phyloP scores from a whole-genome alignment of 352 stramenopile genomes.

The Phytophthora syringae region DNA sequence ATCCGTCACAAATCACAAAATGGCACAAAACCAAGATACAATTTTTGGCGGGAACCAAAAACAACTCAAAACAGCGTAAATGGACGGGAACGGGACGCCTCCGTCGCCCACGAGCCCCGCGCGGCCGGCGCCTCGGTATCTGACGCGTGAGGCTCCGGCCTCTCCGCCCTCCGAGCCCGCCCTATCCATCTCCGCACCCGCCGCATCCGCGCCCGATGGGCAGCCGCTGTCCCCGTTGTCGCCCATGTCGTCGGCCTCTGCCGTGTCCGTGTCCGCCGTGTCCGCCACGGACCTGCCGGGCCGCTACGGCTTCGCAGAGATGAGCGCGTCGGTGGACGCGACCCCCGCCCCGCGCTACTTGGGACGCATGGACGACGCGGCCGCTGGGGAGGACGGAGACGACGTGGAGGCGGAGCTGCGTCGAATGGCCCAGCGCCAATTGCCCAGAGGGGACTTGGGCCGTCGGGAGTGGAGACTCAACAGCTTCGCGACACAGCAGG shows the following conservation, averaged over 20 bases:
- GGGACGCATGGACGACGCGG: constrained; percentile 38
- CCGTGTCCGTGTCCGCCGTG: constrained; percentile 79
- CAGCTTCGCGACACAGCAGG: constrained; percentile 43
- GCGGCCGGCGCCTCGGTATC: constrained; percentile 48
- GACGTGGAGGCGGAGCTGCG: constrained; percentile 81
- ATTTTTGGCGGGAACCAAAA: constrained; percentile 29
- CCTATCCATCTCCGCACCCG: constrained; percentile 17
- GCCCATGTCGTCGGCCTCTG: constrained; percentile 70
- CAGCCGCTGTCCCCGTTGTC: constrained; percentile 44
- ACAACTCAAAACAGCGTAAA: constrained; percentile 4
- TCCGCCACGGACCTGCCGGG: constrained; percentile 75
- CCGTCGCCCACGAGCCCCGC: constrained; percentile 60
- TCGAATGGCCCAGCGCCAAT: constrained; percentile 77
- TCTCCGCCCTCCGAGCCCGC: constrained; percentile 17
- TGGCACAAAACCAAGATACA: neutral
- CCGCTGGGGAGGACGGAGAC: constrained; percentile 48
- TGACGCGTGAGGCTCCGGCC: constrained; percentile 38
- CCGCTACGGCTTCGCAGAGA: constrained; percentile 77
- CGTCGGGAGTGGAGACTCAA: constrained; percentile 81
- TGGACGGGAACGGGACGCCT: constrained; percentile 51
- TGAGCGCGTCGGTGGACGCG: constrained; percentile 82
- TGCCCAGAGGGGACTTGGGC: constrained; percentile 80
- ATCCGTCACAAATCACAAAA: constrained; percentile 7
- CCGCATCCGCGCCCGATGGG: constrained; percentile 2
- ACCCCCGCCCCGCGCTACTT: constrained; percentile 83